Percentiles rank a stretch among this genome's conserved stretches.
Evolutionary conservation across 2,329 filamentous ascomycete genomes (phyloP).

Genomic region (Pseudocercospora fijiensis): DNA sequence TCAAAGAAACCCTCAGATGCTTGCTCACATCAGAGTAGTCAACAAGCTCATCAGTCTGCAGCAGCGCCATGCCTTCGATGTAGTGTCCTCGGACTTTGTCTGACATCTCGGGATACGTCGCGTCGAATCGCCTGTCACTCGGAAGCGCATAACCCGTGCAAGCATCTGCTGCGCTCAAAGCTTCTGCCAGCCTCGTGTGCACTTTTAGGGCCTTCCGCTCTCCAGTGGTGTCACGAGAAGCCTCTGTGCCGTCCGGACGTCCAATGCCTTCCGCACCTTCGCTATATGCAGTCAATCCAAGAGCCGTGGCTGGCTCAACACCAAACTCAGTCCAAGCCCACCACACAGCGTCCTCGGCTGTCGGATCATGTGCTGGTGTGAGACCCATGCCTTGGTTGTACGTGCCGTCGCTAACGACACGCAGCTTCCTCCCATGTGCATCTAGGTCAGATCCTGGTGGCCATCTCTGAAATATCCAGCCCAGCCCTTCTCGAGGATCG

Average conservation of each 20-base stretch:
- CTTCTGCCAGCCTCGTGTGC: slow-evolving; percentile 50
- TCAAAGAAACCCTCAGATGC: slow-evolving; percentile 36
- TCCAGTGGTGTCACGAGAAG: background rate
- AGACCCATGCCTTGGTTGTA: slow-evolving; percentile 77
- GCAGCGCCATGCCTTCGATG: slow-evolving; percentile 53
- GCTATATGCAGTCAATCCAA: slow-evolving; percentile 43
- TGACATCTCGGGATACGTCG: slow-evolving; percentile 59
- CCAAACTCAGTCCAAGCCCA: slow-evolving; percentile 69
- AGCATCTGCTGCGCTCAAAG: slow-evolving; percentile 66
- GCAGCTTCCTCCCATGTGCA: slow-evolving; percentile 63
- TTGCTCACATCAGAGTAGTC: slow-evolving; percentile 47
- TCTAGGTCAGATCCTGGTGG: slow-evolving; percentile 70
- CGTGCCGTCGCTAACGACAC: slow-evolving; percentile 78
- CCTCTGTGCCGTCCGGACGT: background rate
- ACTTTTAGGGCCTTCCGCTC: background rate
- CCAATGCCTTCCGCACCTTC: background rate
- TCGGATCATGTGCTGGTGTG: slow-evolving; percentile 49
- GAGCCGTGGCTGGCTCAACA: slow-evolving; percentile 40
- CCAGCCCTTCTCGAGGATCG: slow-evolving; percentile 79
- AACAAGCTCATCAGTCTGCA: slow-evolving; percentile 52
- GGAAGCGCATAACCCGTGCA: slow-evolving; percentile 54
- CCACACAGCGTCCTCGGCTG: slow-evolving; percentile 62
- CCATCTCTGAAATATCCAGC: slow-evolving; percentile 84
- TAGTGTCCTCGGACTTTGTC: slow-evolving; percentile 57
- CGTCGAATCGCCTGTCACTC: slow-evolving; percentile 52